Evolutionary conservation across 352 stramenopile species (phyloP).

Genomic region (Chrysophaeum taylorii): DNA sequence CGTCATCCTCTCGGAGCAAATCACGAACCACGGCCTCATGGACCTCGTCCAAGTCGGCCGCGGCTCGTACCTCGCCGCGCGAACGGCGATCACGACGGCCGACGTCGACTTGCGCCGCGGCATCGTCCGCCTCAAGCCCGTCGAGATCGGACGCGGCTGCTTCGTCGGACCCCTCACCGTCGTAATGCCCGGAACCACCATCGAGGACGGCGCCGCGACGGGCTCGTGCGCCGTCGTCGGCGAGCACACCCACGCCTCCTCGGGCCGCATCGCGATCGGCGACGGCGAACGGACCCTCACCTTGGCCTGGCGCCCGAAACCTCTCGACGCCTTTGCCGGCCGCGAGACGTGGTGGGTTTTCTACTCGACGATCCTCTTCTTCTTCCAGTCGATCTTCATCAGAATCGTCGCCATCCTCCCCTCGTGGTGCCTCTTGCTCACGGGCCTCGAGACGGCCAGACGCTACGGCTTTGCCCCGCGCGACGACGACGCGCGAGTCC

Average conservation of each 20-base stretch:
- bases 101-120: neutral
- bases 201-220: neutral
- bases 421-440: neutral
- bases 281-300: neutral
- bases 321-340: neutral
- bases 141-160: neutral
- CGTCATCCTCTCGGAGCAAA: neutral
- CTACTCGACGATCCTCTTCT: neutral
- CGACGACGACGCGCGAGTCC: neutral
- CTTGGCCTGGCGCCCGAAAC: neutral
- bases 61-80: neutral
- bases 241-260: neutral
- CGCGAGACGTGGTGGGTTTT: neutral
- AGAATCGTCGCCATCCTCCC: neutral
- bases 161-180: neutral
- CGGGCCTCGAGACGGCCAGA: too few relatives aligned
- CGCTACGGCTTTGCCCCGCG: neutral
- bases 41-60: neutral
- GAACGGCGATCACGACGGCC: neutral
- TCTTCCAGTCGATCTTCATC: neutral
- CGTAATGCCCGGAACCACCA: neutral
- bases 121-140: neutral
- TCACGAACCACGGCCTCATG: neutral
- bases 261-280: constrained; percentile 4
- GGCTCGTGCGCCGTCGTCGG: neutral